Conservation (phyloP, 1,284 basidiomycete species). For the Tilletia walkeri region DNA sequence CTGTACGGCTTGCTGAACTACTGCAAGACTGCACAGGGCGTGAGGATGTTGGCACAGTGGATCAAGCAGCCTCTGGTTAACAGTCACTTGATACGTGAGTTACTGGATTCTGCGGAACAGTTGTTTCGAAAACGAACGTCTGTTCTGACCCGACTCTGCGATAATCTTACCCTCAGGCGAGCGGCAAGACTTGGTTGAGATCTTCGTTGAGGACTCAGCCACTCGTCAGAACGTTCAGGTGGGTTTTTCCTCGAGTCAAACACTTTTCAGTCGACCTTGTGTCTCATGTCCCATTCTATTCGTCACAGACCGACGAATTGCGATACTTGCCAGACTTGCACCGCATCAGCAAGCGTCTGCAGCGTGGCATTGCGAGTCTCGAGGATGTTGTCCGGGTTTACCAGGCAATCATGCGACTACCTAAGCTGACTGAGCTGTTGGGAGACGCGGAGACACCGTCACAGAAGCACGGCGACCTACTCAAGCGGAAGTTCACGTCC, state of each 20-base stretch:
- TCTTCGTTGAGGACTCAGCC: conserved; percentile 76
- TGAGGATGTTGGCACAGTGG: conserved; percentile 86
- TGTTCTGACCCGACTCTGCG: not conserved
- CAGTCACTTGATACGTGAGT: conserved; percentile 83
- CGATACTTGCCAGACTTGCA: conserved; percentile 92
- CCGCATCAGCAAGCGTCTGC: conserved; percentile 87
- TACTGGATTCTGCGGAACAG: not conserved
- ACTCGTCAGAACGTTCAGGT: conserved; percentile 68
- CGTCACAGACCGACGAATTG: conserved; percentile 73
- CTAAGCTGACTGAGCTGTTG: conserved; percentile 68
- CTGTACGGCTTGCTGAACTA: conserved; percentile 86
- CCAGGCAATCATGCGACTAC: conserved; percentile 69
- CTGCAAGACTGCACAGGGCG: conserved; percentile 94
- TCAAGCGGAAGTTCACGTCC: conserved; percentile 39
- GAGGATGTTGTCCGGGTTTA: conserved; percentile 96
- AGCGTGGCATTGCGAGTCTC: conserved; percentile 75
- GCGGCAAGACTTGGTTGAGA: conserved; percentile 81
- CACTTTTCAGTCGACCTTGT: not conserved
- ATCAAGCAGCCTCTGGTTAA: conserved; percentile 95
- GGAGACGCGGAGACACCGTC: conserved; percentile 57
- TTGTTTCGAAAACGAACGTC: not conserved
- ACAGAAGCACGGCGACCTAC: conserved; percentile 25
- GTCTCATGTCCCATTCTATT: not conserved
- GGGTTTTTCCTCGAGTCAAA: not conserved
- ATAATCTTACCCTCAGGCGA: not conserved